Conservation (phyloP, 129 eudicot genomes). For the Artemisia tridentata region DNA sequence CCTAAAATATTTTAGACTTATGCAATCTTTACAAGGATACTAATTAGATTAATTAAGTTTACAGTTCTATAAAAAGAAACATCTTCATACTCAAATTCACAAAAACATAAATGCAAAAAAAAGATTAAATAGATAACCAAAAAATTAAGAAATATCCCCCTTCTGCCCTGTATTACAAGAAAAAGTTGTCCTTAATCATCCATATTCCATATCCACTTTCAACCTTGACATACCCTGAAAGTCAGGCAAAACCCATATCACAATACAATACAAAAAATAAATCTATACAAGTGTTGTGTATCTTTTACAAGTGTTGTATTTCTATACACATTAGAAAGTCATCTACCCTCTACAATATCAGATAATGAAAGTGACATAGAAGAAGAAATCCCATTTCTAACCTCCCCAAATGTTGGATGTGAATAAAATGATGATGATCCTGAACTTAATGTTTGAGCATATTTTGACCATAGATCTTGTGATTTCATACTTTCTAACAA, state of each 20-base stretch:
- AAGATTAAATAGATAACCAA: not conserved
- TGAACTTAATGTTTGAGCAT: conserved; percentile 27
- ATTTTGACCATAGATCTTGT: conserved; percentile 39
- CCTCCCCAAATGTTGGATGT: conserved; percentile 61
- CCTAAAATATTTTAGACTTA: no score
- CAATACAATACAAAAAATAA: conserved; percentile 17
- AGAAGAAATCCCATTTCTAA: conserved; percentile 50
- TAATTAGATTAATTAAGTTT: no score
- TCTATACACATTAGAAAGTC: conserved; percentile 27
- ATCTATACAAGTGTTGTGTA: not conserved
- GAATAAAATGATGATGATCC: conserved; percentile 34
- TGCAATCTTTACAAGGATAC: no score
- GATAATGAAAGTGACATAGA: conserved; percentile 54
- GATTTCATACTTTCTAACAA: conserved; percentile 47
- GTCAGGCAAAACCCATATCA: conserved; percentile 32
- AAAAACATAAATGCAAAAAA: conserved; percentile 2
- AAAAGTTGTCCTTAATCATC: conserved; percentile 1
- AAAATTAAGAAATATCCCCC: not conserved
- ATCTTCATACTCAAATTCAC: not conserved
- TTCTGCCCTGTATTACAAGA: conserved; percentile 2
- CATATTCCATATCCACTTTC: conserved; percentile 6
- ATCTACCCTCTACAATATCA: conserved; percentile 54
- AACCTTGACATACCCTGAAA: conserved; percentile 25
- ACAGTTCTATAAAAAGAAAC: not conserved
- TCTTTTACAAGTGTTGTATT: not conserved